Percentiles rank a stretch among this genome's conserved stretches.
These are phyloP conservation scores for Teratosphaeriaceae sp. DNA, from an alignment of 2,329 filamentous ascomycete genomes.

Conservation along the genomic window DNA sequence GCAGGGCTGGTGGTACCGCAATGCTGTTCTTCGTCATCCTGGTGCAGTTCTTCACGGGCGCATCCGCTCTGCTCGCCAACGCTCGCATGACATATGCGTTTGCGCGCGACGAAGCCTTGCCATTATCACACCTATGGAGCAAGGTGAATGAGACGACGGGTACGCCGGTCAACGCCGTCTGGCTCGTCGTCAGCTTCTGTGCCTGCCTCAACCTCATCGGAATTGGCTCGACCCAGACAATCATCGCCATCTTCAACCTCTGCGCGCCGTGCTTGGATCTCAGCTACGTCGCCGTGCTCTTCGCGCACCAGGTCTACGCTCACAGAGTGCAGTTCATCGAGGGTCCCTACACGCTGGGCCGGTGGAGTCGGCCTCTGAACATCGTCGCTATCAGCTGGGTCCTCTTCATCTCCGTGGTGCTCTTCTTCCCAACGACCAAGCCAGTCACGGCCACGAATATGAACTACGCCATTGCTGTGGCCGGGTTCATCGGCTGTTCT, in stretches of 20 bases:
- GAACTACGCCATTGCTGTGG: slow-evolving; percentile 44
- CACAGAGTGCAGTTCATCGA: slow-evolving; percentile 44
- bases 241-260: slow-evolving; percentile 44
- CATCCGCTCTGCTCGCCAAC: slow-evolving; percentile 58
- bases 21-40: slow-evolving; percentile 42
- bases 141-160: slow-evolving; percentile 45
- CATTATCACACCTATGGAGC: slow-evolving; percentile 32
- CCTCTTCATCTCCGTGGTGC: slow-evolving; percentile 54
- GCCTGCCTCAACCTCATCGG: slow-evolving; percentile 46
- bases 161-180: slow-evolving; percentile 57
- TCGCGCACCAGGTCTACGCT: slow-evolving; percentile 48
- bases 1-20: slow-evolving; percentile 15
- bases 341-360: slow-evolving; percentile 38
- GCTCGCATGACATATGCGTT: slow-evolving; percentile 37
- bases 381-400: slow-evolving; percentile 55
- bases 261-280: slow-evolving; percentile 43
- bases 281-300: slow-evolving; percentile 55
- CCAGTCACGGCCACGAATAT: slow-evolving; percentile 40
- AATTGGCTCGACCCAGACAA: slow-evolving; percentile 45
- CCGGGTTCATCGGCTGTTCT: slow-evolving; percentile 44
- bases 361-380: slow-evolving; percentile 52
- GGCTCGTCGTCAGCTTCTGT: slow-evolving; percentile 57
- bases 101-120: slow-evolving; percentile 34
- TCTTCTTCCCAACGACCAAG: slow-evolving; percentile 44
- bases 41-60: slow-evolving; percentile 59